Evolutionary conservation across 2,329 filamentous ascomycete species (phyloP).

Genomic region (Salinomyces thailandicus): DNA sequence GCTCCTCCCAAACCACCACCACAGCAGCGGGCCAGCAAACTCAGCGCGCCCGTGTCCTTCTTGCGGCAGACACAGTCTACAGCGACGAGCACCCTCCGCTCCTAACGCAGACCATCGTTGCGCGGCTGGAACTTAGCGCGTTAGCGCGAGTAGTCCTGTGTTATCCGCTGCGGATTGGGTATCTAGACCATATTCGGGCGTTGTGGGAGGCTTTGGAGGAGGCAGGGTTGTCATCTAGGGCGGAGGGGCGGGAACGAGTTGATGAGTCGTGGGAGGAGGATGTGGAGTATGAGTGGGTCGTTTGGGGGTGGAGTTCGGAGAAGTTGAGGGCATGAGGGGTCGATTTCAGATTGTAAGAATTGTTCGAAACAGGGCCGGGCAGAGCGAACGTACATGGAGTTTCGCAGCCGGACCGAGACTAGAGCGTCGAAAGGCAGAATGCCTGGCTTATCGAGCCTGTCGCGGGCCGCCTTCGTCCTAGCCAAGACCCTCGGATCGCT

Average conservation of each 20-base stretch:
- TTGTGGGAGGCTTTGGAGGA: constrained; percentile 32
- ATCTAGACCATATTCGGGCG: constrained; percentile 34
- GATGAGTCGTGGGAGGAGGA: constrained; percentile 28
- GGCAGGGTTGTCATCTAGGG: constrained; percentile 27
- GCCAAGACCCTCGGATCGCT: no score
- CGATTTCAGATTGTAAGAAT: no score
- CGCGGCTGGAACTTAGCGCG: constrained; percentile 25
- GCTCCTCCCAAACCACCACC: background rate
- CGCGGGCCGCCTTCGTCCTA: no score
- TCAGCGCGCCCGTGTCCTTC: constrained; percentile 27
- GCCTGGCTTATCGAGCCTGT: no score
- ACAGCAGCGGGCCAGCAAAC: background rate
- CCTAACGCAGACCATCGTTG: constrained; percentile 25
- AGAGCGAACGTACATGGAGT: no score
- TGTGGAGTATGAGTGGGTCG: constrained; percentile 28
- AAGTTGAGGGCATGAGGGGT: no score
- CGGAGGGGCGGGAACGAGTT: constrained; percentile 24
- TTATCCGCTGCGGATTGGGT: constrained; percentile 31
- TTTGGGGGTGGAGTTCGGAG: constrained; percentile 32
- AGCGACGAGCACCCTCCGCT: constrained; percentile 32
- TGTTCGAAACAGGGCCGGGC: no score
- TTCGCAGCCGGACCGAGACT: no score
- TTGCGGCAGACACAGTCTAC: constrained; percentile 35
- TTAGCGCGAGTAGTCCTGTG: constrained; percentile 29
- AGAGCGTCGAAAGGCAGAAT: no score